A percentile compares a stretch with the other conserved stretches of the same genome.
phyloP scores from a whole-genome alignment of 2,329 filamentous ascomycete genomes.

The Colletotrichum siamense region DNA sequence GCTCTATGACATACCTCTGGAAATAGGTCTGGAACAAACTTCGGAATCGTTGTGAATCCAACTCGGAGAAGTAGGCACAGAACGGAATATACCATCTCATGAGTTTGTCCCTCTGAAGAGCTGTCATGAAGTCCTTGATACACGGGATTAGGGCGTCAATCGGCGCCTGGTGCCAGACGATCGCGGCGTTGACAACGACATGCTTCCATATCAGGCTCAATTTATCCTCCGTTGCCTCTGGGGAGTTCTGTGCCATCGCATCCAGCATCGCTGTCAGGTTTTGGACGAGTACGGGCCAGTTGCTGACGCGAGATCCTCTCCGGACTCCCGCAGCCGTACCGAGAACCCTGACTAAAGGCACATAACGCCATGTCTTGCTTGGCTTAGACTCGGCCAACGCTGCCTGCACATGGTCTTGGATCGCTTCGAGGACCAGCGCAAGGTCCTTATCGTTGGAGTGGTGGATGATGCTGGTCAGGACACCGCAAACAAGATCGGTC shows the following conservation, averaged over 20 bases:
- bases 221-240: conserved; percentile 39
- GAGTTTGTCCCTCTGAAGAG: conserved; percentile 69
- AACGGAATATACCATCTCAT: conserved; percentile 82
- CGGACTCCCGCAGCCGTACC: conserved; percentile 79
- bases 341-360: conserved; percentile 63
- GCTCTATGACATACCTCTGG: conserved; percentile 64
- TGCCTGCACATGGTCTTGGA: conserved; percentile 56
- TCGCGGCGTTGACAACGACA: conserved; percentile 63
- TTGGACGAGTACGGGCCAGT: conserved; percentile 73
- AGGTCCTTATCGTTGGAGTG: conserved; percentile 80
- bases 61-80: conserved; percentile 79
- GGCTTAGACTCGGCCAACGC: conserved; percentile 42
- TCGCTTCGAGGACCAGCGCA: conserved; percentile 65
- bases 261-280: conserved; percentile 59
- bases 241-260: conserved; percentile 44
- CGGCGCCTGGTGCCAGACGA: conserved; percentile 77
- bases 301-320: conserved; percentile 74
- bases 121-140: conserved; percentile 68
- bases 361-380: conserved; percentile 42
- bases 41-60: conserved; percentile 77
- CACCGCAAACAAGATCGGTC: conserved; percentile 74
- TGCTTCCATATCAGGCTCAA: conserved; percentile 59
- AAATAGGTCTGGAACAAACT: conserved; percentile 82
- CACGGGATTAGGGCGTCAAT: conserved; percentile 79
- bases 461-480: conserved; percentile 83